Evolutionary conservation across 2,329 filamentous ascomycete species (phyloP).

Genomic region (Atkinsonella hypoxylon): DNA sequence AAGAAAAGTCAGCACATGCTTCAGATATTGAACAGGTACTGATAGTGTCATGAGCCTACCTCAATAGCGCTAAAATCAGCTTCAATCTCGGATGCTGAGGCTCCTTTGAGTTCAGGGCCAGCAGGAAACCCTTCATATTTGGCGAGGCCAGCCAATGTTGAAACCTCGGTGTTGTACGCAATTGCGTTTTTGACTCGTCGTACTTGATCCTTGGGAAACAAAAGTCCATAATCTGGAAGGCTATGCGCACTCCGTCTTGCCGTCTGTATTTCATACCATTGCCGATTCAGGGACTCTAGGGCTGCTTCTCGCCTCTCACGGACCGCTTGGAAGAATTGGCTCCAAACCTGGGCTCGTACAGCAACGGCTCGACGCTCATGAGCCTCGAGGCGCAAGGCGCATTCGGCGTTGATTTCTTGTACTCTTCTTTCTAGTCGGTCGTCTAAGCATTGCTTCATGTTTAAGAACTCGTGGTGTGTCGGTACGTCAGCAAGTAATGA

Average conservation of each 20-base stretch:
- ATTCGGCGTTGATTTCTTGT: constrained; percentile 60
- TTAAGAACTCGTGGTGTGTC: constrained; percentile 85
- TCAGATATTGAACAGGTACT: not conserved
- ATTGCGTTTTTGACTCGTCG: constrained; percentile 76
- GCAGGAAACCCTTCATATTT: constrained; percentile 96
- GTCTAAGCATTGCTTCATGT: constrained; percentile 80
- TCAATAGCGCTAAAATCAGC: constrained; percentile 84
- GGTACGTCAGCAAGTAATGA: constrained; percentile 47
- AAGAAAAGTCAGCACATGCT: constrained; percentile 10
- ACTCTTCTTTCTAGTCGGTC: constrained; percentile 72
- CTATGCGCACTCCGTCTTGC: constrained; percentile 73
- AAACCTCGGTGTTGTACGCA: constrained; percentile 91
- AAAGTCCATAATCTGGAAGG: constrained; percentile 69
- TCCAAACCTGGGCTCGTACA: constrained; percentile 73
- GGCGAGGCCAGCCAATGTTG: constrained; percentile 76
- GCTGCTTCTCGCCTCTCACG: constrained; percentile 72
- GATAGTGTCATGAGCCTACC: constrained; percentile 32
- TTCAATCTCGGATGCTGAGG: constrained; percentile 62
- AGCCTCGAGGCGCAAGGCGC: constrained; percentile 61
- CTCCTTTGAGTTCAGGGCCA: constrained; percentile 70
- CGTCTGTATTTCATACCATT: constrained; percentile 87
- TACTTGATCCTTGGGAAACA: constrained; percentile 64
- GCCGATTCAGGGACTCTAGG: constrained; percentile 69
- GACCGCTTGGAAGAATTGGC: constrained; percentile 79
- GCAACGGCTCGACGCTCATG: constrained; percentile 66